Percentiles rank a stretch among this genome's conserved stretches.
Evolutionary conservation across 2,329 filamentous ascomycete genomes (phyloP).

Genomic region (Aspergillus caelatus): DNA sequence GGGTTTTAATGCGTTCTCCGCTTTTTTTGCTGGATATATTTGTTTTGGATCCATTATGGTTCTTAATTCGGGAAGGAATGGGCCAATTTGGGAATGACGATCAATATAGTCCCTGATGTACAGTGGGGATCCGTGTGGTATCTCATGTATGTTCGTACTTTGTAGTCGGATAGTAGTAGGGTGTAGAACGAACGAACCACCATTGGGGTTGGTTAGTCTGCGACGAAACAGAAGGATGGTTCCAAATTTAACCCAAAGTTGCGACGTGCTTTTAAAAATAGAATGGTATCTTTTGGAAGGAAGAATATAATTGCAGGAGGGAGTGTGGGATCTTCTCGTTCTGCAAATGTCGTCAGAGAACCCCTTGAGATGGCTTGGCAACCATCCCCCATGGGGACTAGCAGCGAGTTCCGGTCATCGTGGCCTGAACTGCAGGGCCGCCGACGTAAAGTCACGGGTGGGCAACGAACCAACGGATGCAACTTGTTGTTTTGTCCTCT

Average conservation of each 20-base stretch:
- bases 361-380: constrained; percentile 25
- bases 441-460: constrained; percentile 14
- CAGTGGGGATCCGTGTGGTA: not conserved
- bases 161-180: not conserved
- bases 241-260: not conserved
- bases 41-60: not conserved
- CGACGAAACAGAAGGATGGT: not conserved
- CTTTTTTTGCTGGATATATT: not conserved
- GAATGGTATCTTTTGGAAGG: not conserved
- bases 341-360: constrained; percentile 14
- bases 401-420: constrained; percentile 41
- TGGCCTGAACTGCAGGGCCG: constrained; percentile 36
- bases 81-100: not conserved
- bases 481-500: constrained; percentile 14
- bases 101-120: not conserved
- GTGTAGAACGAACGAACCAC: not conserved
- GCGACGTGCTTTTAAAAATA: not conserved
- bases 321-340: not conserved
- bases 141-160: not conserved
- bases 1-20: not conserved
- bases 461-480: constrained; percentile 7
- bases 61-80: not conserved
- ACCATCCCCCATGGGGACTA: constrained; percentile 33
- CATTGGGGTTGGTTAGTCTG: not conserved
- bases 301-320: not conserved